Evolutionary conservation across 257 asterid species (phyloP).

Genomic region (Solanum phureja): DNA sequence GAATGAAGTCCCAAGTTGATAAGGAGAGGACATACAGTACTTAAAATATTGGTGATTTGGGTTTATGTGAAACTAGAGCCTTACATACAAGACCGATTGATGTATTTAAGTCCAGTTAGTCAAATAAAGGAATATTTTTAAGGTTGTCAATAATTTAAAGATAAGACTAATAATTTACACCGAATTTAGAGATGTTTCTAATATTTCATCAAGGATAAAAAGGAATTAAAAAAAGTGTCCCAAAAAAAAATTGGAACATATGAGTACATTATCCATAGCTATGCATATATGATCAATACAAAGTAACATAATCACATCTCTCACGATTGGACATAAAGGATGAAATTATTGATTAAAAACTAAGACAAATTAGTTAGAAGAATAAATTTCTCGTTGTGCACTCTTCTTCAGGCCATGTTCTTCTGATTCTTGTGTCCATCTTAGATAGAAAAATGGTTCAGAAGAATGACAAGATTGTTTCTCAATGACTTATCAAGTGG

Average conservation of each 20-base stretch:
- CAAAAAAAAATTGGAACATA: no score
- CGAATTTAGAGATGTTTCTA: no score
- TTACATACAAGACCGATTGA: no score
- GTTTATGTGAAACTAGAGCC: not conserved
- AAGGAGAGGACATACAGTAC: not conserved
- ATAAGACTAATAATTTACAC: no score
- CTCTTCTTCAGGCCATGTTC: no score
- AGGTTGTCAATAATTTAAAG: no score
- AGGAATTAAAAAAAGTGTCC: no score
- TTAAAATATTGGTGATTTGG: not conserved
- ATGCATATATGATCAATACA: not conserved
- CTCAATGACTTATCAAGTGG: not conserved
- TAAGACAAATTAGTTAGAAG: not conserved
- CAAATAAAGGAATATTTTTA: no score
- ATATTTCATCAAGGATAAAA: no score
- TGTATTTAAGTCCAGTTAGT: no score
- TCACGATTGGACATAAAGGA: not conserved
- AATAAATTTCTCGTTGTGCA: not conserved
- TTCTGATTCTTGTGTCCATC: not conserved
- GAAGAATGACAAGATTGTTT: not conserved
- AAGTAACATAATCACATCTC: not conserved
- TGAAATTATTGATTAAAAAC: not conserved
- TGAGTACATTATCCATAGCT: not conserved
- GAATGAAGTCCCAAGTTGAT: not conserved
- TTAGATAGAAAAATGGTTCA: not conserved